These are phyloP conservation scores for Remersonia thermophila DNA, from an alignment of 2,329 filamentous ascomycete species.

Conservation along the genomic window DNA sequence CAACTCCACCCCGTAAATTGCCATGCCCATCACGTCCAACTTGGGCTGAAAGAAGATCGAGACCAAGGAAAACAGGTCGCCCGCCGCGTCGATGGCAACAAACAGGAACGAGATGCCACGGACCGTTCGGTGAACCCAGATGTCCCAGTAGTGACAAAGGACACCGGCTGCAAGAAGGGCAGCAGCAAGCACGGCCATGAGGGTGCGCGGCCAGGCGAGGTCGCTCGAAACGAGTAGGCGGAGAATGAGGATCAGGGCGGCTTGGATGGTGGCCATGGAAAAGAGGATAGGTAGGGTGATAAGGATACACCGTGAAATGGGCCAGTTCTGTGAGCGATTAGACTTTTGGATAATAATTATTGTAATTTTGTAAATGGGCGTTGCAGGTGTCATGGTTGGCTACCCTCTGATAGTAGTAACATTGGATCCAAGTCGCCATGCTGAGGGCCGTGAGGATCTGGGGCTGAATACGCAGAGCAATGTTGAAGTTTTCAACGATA, in stretches of 20 bases:
- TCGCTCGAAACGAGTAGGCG: conserved; percentile 33
- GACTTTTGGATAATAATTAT: no score
- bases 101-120: conserved; percentile 62
- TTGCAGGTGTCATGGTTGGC: neutral
- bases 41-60: conserved; percentile 50
- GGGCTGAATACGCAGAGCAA: conserved; percentile 31
- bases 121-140: conserved; percentile 52
- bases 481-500: conserved; percentile 29
- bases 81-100: conserved; percentile 55
- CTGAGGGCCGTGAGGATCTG: conserved; percentile 32
- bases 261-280: conserved; percentile 47
- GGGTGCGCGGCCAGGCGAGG: conserved; percentile 47
- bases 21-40: conserved; percentile 48
- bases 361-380: no score
- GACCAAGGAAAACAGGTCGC: conserved; percentile 54
- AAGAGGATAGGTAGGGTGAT: conserved; percentile 34
- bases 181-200: conserved; percentile 57
- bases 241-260: conserved; percentile 41
- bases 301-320: neutral
- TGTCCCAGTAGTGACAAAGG: conserved; percentile 56
- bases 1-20: conserved; percentile 56
- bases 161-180: conserved; percentile 53
- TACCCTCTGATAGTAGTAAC: conserved; percentile 25
- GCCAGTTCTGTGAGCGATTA: no score
- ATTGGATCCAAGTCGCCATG: conserved; percentile 31